Percentiles rank a stretch among this genome's conserved stretches.
Conservation (phyloP, 2,329 filamentous ascomycete species). For the Whalleya microplaca region DNA sequence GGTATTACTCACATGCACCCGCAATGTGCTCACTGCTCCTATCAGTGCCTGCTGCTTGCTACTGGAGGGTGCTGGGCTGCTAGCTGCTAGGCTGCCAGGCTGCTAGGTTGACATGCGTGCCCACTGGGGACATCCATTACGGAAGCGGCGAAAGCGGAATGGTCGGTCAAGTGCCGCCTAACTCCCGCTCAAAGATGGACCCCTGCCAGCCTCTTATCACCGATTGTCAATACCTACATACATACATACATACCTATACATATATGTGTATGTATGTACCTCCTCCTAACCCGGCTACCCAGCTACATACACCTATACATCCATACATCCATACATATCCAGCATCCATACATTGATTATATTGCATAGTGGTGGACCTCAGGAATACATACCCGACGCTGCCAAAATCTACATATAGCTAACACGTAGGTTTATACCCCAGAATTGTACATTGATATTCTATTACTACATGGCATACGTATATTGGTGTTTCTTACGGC, state of each 20-base stretch:
- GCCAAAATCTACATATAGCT: too few species aligned
- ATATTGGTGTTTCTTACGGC: background rate
- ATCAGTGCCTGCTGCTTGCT: background rate
- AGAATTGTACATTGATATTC: background rate
- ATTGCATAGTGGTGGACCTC: background rate
- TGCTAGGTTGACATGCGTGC: background rate
- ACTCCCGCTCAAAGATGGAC: slow-evolving; percentile 4
- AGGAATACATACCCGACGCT: background rate
- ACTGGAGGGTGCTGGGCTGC: too few species aligned
- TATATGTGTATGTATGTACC: too few species aligned
- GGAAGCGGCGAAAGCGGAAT: slow-evolving; percentile 30
- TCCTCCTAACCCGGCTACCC: too few species aligned
- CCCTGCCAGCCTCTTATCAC: slow-evolving; percentile 11
- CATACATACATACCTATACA: too few species aligned
- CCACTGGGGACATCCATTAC: slow-evolving; percentile 11
- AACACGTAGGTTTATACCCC: background rate
- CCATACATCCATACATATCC: too few species aligned
- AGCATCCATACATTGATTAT: too few species aligned
- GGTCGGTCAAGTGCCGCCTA: slow-evolving; percentile 4
- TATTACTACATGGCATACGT: too few species aligned
- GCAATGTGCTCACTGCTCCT: background rate
- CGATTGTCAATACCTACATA: too few species aligned
- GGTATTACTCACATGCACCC: background rate
- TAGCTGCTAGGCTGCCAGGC: too few species aligned
- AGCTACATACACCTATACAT: too few species aligned